Conservation (phyloP, 2,329 filamentous ascomycete genomes). For the Talaromyces atroroseus region DNA sequence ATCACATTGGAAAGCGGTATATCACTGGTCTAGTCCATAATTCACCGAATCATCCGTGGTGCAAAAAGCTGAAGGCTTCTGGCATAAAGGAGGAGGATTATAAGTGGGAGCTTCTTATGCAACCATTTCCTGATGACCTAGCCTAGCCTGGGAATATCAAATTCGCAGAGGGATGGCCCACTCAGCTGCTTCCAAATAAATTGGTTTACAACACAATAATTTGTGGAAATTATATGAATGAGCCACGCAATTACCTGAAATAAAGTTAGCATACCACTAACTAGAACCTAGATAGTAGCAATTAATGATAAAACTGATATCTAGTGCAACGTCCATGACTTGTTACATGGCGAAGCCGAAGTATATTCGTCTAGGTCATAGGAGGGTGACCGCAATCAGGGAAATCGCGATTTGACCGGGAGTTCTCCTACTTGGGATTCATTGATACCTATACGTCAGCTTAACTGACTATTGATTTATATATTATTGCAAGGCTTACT, state of each 20-base stretch:
- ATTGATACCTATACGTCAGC: too few relatives aligned
- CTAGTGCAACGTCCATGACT: too few relatives aligned
- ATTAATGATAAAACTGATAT: too few relatives aligned
- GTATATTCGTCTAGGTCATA: too few relatives aligned
- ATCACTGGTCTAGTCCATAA: neutral
- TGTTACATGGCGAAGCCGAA: too few relatives aligned
- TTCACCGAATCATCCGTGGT: neutral
- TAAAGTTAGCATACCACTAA: too few relatives aligned
- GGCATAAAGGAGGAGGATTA: neutral
- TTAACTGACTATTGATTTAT: neutral
- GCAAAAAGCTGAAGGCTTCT: neutral
- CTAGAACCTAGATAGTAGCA: too few relatives aligned
- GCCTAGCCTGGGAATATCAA: neutral
- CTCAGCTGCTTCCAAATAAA: neutral
- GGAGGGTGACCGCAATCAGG: too few relatives aligned
- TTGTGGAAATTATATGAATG: neutral
- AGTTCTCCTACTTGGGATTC: too few relatives aligned
- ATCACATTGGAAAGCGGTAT: neutral
- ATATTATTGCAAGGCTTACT: neutral
- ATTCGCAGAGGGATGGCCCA: neutral
- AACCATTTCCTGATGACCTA: neutral
- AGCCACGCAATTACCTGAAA: neutral
- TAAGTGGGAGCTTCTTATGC: neutral
- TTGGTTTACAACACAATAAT: neutral
- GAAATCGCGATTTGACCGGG: too few relatives aligned